Evolutionary conservation across 495 filamentous ascomycete species (phyloP).

Genomic region (Talaromyces stipitatus): DNA sequence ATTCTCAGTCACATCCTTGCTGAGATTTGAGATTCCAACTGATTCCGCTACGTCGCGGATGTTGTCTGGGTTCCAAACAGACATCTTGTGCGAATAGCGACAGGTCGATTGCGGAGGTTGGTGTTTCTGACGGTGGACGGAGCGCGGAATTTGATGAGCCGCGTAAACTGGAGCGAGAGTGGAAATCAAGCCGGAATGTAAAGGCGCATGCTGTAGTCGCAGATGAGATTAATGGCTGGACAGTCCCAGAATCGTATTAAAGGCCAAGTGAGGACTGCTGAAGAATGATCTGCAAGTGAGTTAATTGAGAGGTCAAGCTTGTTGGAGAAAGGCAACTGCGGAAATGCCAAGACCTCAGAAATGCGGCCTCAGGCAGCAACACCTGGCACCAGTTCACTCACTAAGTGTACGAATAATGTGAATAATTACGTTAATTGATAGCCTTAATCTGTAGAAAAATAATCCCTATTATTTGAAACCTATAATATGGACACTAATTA

Average conservation of each 20-base stretch:
- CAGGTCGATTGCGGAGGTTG: slow-evolving; percentile 2
- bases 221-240: neutral
- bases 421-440: too few species aligned
- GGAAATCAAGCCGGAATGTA: neutral
- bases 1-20: slow-evolving; percentile 73
- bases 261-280: neutral
- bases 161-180: neutral
- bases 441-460: too few species aligned
- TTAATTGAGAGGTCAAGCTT: neutral
- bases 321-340: neutral
- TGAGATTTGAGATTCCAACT: slow-evolving; percentile 71
- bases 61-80: slow-evolving; percentile 92
- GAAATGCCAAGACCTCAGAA: neutral
- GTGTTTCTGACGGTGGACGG: neutral
- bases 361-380: neutral
- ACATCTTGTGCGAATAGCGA: slow-evolving; percentile 24
- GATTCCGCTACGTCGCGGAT: slow-evolving; percentile 93
- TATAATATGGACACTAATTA: neutral
- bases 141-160: neutral
- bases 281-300: neutral
- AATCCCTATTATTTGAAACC: too few species aligned
- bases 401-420: too few species aligned
- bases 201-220: neutral
- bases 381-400: too few species aligned
- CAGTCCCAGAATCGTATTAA: neutral